phyloP scores from a whole-genome alignment of 257 asterid species.

The Striga asiatica region DNA sequence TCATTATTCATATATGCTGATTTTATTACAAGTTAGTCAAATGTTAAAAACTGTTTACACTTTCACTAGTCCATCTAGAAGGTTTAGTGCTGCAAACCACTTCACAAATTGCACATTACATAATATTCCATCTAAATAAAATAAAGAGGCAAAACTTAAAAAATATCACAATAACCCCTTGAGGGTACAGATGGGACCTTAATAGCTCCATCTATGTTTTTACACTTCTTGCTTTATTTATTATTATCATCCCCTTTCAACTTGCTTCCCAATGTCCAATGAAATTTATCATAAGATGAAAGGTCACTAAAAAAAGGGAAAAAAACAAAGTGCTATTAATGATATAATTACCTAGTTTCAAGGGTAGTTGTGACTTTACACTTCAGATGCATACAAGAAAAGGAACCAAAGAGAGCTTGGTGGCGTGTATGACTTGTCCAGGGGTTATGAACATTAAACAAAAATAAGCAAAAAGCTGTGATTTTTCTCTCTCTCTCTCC shows the following conservation, averaged over 20 bases:
- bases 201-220: too few species aligned
- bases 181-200: too few species aligned
- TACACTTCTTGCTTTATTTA: neutral
- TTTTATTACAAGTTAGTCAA: too few species aligned
- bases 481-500: neutral
- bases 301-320: neutral
- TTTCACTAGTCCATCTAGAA: too few species aligned
- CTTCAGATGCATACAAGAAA: conserved; percentile 21
- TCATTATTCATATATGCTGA: too few species aligned
- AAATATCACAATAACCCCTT: too few species aligned
- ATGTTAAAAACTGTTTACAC: too few species aligned
- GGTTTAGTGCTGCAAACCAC: too few species aligned
- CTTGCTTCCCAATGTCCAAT: neutral
- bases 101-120: too few species aligned
- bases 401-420: conserved; percentile 22
- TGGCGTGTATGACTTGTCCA: conserved; percentile 47
- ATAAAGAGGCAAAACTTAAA: too few species aligned
- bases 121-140: too few species aligned
- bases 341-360: neutral
- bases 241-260: conserved; percentile 1
- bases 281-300: neutral
- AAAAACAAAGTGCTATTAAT: too few species aligned
- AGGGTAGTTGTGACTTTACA: conserved; percentile 24
- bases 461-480: conserved; percentile 30
- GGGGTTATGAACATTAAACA: conserved; percentile 35